Percentiles rank a stretch among this genome's conserved stretches.
Evolutionary conservation across 2,329 filamentous ascomycete genomes (phyloP).

Genomic region (Aspergillus pseudotamarii): DNA sequence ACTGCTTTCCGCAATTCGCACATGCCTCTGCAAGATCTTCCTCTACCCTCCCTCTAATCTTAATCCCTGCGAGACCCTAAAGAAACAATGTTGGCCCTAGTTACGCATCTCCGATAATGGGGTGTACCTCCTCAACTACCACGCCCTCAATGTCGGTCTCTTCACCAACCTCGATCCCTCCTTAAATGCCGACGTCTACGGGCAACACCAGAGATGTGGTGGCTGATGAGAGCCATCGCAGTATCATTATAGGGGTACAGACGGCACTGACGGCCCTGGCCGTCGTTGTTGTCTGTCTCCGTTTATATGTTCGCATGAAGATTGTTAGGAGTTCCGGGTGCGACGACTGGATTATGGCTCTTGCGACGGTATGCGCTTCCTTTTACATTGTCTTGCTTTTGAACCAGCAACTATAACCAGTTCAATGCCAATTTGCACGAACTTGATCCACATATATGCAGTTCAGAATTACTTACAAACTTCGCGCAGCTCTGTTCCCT

Average conservation of each 20-base stretch:
- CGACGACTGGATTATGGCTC: conserved; percentile 7
- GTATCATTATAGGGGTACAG: neutral
- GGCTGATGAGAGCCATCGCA: too few relatives aligned
- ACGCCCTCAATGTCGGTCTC: neutral
- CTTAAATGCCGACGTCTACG: neutral
- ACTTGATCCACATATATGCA: too few relatives aligned
- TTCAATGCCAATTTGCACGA: too few relatives aligned
- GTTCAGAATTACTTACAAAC: neutral
- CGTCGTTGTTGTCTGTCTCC: conserved; percentile 1
- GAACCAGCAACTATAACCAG: too few relatives aligned
- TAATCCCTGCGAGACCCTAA: neutral
- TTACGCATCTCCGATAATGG: neutral
- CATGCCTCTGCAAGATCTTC: too few relatives aligned
- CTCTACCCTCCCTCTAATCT: neutral
- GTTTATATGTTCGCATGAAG: conserved; percentile 4
- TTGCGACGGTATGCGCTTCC: conserved; percentile 3
- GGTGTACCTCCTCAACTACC: neutral
- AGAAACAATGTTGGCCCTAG: neutral
- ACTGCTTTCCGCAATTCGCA: too few relatives aligned
- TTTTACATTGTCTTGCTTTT: neutral
- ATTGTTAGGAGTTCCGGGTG: conserved; percentile 1
- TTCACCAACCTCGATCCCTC: neutral
- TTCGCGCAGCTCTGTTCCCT: conserved; percentile 4
- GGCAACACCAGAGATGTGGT: neutral
- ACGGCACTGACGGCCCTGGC: neutral